Conservation (phyloP, 2,329 filamentous ascomycete genomes). For the Pseudocercospora macadamiae region DNA sequence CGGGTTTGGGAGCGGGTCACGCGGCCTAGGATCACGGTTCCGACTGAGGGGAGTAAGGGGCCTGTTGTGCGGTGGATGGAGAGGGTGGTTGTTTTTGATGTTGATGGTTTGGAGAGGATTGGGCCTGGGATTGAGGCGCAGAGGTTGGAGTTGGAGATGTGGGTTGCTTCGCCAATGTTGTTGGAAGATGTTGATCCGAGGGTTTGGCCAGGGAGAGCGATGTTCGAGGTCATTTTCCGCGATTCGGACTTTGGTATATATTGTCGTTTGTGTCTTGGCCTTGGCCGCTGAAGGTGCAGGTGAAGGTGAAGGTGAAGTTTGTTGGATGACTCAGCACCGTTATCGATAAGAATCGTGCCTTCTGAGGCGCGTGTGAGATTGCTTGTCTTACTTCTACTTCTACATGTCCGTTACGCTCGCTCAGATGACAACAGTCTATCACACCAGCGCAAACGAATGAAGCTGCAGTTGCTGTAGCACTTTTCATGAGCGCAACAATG, state of each 20-base stretch:
- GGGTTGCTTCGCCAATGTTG: slow-evolving; percentile 77
- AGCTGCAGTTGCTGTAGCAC: too few relatives aligned
- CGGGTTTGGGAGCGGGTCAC: slow-evolving; percentile 83
- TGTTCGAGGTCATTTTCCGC: slow-evolving; percentile 14
- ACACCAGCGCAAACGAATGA: too few relatives aligned
- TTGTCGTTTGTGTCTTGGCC: not conserved
- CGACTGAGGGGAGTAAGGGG: slow-evolving; percentile 83
- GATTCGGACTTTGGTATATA: not conserved
- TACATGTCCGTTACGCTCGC: too few relatives aligned
- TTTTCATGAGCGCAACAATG: too few relatives aligned
- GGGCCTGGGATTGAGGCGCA: slow-evolving; percentile 59
- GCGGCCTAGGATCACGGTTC: slow-evolving; percentile 77
- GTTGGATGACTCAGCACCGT: too few relatives aligned
- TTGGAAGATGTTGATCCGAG: slow-evolving; percentile 71
- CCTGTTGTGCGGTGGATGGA: slow-evolving; percentile 54
- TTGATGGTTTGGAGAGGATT: slow-evolving; percentile 81
- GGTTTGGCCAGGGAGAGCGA: slow-evolving; percentile 80
- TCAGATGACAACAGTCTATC: too few relatives aligned
- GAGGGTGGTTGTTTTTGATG: slow-evolving; percentile 57
- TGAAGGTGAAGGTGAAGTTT: too few relatives aligned
- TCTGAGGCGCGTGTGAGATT: too few relatives aligned
- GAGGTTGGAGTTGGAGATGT: slow-evolving; percentile 74
- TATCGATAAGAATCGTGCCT: too few relatives aligned
- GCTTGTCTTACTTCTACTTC: too few relatives aligned
- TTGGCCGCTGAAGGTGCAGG: too few relatives aligned